Base-by-base conservation (phyloP, 2,329 filamentous ascomycete genomes). In the Colletotrichum navitas region DNA sequence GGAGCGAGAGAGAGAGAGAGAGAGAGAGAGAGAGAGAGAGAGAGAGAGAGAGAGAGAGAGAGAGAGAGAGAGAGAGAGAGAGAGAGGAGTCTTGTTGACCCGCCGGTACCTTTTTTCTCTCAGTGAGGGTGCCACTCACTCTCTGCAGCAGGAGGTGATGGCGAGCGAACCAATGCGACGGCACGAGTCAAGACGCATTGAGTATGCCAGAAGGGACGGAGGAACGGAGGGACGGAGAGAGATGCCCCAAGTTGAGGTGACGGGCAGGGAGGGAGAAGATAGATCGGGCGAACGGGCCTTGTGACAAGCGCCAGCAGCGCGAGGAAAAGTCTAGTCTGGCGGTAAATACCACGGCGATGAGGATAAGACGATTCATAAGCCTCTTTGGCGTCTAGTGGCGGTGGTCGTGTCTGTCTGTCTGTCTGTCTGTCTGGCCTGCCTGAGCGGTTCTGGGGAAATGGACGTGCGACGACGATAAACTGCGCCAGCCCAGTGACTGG, bases 101-200 rank as follows among this genome's bases (percentile, higher is more conserved):
- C 62, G 39, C 58, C 43, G 45, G 54, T 36, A 14, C 32, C n/a
- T 68, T 51, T 68, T 51, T 63, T 63, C 51, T 68, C 51, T 43
- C 58, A 68, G 51, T 49, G 29, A 55, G 55, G 65, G 69, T 64
- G 60, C 65, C 69, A 72, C 65, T 52, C 47, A 49, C 45, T 60
- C 45, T 45, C 21, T 16, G 39, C 21, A 45, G 41, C 34, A 14
- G 39, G 43, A 49, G 41, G 36, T 64, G 54, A 60, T 11, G 32
- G 54, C 58, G 29, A 55, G 41, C 39, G 59, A 64, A 55, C 47
- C 65, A 69, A 60, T 69, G 69, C 65, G 65, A 72, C 69, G 47
- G 52, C 69, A 72, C 29, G 69, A 72, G 69, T 72, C 69, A 72
- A 71, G 65, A 59, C 45, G 60, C 59, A 54, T 64, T 61, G 39